These are phyloP conservation scores for Bretschneidera sinensis DNA, from an alignment of 345 rosid species.

Conservation along the genomic window DNA sequence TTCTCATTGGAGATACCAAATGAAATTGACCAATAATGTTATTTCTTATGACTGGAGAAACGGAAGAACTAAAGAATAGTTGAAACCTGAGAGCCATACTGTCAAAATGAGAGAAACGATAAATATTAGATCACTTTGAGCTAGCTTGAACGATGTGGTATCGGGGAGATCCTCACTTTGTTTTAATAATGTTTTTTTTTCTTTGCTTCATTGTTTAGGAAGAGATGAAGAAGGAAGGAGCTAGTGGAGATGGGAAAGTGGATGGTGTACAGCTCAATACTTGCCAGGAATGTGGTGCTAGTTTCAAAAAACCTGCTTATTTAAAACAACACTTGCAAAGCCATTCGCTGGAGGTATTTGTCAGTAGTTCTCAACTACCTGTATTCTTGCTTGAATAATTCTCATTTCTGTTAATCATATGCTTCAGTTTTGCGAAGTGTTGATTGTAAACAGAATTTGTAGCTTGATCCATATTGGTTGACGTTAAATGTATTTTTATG, in stretches of 20 bases:
- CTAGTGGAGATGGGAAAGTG: slow-evolving; percentile 22
- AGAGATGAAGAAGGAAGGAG: slow-evolving; percentile 33
- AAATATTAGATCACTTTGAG: too few relatives aligned
- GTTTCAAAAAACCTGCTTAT: slow-evolving; percentile 76
- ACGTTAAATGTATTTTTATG: neutral
- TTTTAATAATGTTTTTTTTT: neutral
- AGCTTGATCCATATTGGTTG: neutral
- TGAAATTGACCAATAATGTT: neutral
- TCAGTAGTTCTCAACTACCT: neutral
- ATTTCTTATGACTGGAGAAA: neutral
- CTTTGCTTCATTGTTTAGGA: slow-evolving; percentile 24
- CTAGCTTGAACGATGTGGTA: neutral
- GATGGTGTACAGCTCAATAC: slow-evolving; percentile 21
- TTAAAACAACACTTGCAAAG: slow-evolving; percentile 80
- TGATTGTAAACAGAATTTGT: too few relatives aligned
- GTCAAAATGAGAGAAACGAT: too few relatives aligned
- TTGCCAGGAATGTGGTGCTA: slow-evolving; percentile 64
- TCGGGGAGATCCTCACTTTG: neutral
- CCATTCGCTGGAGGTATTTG: slow-evolving; percentile 68
- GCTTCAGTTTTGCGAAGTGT: neutral
- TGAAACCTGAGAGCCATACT: too few relatives aligned
- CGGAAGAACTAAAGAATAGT: too few relatives aligned
- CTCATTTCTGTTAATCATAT: neutral
- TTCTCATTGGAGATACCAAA: too few relatives aligned
- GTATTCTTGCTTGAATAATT: neutral